phyloP scores from a whole-genome alignment of 2,329 filamentous ascomycete genomes.

The Botrytis tulipae region DNA sequence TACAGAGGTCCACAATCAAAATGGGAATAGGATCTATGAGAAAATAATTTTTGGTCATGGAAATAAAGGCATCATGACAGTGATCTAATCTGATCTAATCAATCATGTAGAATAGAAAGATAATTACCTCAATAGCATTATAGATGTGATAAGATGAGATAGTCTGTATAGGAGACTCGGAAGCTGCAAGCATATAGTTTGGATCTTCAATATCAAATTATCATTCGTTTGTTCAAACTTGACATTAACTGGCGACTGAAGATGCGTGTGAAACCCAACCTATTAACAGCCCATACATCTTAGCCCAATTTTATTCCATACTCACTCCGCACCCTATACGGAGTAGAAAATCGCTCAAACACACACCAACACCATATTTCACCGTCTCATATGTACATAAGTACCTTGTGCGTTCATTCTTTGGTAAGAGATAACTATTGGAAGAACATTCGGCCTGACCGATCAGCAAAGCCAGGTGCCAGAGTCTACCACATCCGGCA shows the following conservation, averaged over 20 bases:
- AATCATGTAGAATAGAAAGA: constrained; percentile 14
- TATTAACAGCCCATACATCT: background rate
- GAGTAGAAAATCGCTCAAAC: background rate
- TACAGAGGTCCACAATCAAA: constrained; percentile 11
- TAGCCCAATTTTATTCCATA: background rate
- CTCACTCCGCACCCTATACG: background rate
- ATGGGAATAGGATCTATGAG: background rate
- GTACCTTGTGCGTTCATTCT: background rate
- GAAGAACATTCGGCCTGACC: background rate
- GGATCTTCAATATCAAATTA: constrained; percentile 1
- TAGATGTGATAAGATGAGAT: constrained; percentile 5
- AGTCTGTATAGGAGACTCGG: background rate
- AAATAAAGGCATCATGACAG: background rate
- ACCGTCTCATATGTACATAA: background rate
- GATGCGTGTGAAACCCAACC: background rate
- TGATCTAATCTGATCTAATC: constrained; percentile 3
- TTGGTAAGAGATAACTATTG: constrained; percentile 11
- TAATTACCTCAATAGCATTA: constrained; percentile 8
- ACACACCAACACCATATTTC: background rate
- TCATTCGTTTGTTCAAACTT: constrained; percentile 1
- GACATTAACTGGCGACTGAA: background rate
- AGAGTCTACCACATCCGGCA: background rate
- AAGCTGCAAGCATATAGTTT: constrained; percentile 2
- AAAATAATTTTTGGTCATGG: constrained; percentile 1
- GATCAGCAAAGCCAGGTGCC: background rate